Percentiles rank a stretch among this genome's conserved stretches.
These are phyloP conservation scores for Pilobolus umbonatus DNA, from an alignment of 192 early-diverging fungal genomes.

Conservation along the genomic window DNA sequence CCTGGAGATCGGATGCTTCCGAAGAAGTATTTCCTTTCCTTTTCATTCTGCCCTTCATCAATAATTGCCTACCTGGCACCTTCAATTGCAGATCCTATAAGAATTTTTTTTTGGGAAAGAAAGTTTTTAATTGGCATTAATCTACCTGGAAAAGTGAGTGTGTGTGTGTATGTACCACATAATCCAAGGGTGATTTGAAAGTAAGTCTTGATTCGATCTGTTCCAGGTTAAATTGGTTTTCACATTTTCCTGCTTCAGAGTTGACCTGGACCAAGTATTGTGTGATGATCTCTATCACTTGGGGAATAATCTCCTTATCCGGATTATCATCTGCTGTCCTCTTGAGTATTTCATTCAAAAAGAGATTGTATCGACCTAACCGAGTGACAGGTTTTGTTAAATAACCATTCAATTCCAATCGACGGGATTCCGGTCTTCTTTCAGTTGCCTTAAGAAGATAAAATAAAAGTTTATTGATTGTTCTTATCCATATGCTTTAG, in stretches of 20 bases:
- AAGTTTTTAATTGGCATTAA: background rate
- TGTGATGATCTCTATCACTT: constrained; percentile 68
- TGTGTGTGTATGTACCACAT: constrained; percentile 15
- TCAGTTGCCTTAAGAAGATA: constrained; percentile 49
- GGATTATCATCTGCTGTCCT: constrained; percentile 71
- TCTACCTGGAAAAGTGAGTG: too few species aligned
- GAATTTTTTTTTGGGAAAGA: background rate
- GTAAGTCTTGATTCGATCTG: constrained; percentile 67
- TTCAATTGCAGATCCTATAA: constrained; percentile 69
- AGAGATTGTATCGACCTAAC: constrained; percentile 79
- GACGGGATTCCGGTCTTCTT: constrained; percentile 70
- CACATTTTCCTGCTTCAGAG: constrained; percentile 79
- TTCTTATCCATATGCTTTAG: background rate
- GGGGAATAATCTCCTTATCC: constrained; percentile 64
- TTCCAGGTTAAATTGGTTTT: constrained; percentile 79
- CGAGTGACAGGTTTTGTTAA: constrained; percentile 86
- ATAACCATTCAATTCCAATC: constrained; percentile 82
- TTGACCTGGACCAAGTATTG: constrained; percentile 79
- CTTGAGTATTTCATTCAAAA: constrained; percentile 78
- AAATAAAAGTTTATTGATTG: background rate
- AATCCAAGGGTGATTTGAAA: constrained; percentile 39
- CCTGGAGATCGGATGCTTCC: constrained; percentile 65
- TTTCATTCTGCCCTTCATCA: constrained; percentile 80
- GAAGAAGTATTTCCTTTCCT: constrained; percentile 49
- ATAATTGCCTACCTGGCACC: constrained; percentile 64